Conservation (phyloP, 768 basidiomycete genomes). For the Favolaschia claudopus region DNA sequence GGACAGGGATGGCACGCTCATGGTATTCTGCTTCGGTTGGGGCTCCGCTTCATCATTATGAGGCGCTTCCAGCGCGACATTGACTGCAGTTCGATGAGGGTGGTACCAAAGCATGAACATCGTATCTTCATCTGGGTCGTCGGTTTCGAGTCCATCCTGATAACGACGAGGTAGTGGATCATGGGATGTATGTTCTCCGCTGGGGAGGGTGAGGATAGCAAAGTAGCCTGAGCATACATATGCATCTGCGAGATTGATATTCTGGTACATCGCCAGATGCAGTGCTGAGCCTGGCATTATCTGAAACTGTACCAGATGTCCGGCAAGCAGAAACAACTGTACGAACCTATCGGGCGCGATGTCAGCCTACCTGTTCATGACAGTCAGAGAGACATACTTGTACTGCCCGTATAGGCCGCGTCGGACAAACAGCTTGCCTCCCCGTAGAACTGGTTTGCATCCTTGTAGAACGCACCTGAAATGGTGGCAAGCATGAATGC, state of each 20-base stretch:
- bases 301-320: slow-evolving; percentile 76
- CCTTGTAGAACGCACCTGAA: slow-evolving; percentile 71
- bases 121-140: slow-evolving; percentile 89
- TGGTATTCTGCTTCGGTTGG: slow-evolving; percentile 35
- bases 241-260: slow-evolving; percentile 71
- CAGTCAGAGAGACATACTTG: slow-evolving; percentile 57
- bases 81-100: slow-evolving; percentile 39
- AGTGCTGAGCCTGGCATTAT: slow-evolving; percentile 66
- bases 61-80: slow-evolving; percentile 29
- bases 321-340: slow-evolving; percentile 78
- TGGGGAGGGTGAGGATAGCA: slow-evolving; percentile 70
- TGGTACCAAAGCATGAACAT: slow-evolving; percentile 84
- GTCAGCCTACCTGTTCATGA: neutral
- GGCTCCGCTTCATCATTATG: slow-evolving; percentile 31
- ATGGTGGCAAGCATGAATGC: neutral
- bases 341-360: slow-evolving; percentile 54
- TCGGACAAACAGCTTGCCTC: slow-evolving; percentile 77
- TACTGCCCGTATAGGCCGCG: slow-evolving; percentile 79
- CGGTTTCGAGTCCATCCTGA: slow-evolving; percentile 87
- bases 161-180: slow-evolving; percentile 74
- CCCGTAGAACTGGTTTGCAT: slow-evolving; percentile 77
- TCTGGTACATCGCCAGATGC: slow-evolving; percentile 61
- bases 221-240: slow-evolving; percentile 91
- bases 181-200: slow-evolving; percentile 68
- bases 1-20: slow-evolving; percentile 59